Conservation (phyloP, 1,139 yeast genomes). For the Suhomyces wounanorum region DNA sequence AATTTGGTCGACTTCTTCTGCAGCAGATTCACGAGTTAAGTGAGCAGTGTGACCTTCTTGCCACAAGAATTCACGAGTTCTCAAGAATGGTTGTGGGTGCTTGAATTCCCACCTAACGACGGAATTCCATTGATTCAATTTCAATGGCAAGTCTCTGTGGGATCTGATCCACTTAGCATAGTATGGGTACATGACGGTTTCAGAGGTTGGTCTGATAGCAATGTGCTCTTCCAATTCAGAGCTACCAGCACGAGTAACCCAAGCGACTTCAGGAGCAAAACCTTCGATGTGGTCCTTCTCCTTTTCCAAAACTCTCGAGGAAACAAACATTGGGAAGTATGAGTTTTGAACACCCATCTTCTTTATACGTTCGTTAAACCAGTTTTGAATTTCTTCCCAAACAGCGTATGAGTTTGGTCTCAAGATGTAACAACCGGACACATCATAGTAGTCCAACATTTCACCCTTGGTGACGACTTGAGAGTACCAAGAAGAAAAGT, state of each 20-base stretch:
- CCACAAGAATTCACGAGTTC: constrained; percentile 99
- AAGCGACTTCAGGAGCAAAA: constrained; percentile 99
- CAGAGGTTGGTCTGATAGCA: constrained; percentile 99
- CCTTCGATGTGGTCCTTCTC: constrained; percentile 99
- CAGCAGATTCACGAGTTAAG: constrained; percentile 77
- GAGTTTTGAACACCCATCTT: constrained; percentile 90
- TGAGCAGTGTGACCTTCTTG: constrained; percentile 99
- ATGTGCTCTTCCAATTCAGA: constrained; percentile 97
- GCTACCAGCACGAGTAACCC: constrained; percentile 97
- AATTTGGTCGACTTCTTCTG: constrained; percentile 80
- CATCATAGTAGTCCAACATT: constrained; percentile 97
- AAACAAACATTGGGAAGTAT: constrained; percentile 98
- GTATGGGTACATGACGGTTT: constrained; percentile 99
- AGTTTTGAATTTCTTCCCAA: constrained; percentile 93
- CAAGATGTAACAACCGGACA: constrained; percentile 96
- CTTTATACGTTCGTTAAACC: constrained; percentile 81
- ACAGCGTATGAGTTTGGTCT: constrained; percentile 93
- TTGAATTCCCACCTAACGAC: constrained; percentile 99
- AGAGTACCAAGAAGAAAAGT: constrained; percentile 96
- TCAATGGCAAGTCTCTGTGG: constrained; percentile 95
- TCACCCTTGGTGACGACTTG: constrained; percentile 96
- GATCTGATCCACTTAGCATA: constrained; percentile 99
- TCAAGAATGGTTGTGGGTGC: constrained; percentile 98
- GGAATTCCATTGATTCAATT: constrained; percentile 98
- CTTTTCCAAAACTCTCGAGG: constrained; percentile 86